Base-by-base conservation (phyloP, 2,329 filamentous ascomycete species). In the Graphium sp. region DNA sequence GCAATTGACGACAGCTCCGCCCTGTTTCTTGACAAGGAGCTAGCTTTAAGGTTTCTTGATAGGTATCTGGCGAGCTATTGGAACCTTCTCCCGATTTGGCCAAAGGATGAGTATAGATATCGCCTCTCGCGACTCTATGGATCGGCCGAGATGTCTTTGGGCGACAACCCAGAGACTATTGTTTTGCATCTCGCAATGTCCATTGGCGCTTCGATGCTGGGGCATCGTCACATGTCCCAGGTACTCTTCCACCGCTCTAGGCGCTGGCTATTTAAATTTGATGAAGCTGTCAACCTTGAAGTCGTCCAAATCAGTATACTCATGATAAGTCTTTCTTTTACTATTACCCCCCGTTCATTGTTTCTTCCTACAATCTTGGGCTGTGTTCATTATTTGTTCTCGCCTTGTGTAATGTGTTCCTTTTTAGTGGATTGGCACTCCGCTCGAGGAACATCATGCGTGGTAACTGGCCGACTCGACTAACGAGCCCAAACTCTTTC, bases 211-310 rank as follows among this genome's bases (percentile, higher is more conserved):
- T 40, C 52, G 1, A 53, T 52, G 19, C 48, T 49, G 0, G 47
- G 54, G 3, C 46, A 56, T 29, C 47, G 48, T 29, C 39, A 45
- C 2, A 53, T 53, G 35, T 53, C 50, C 0, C 51, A 58, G 17
- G 44, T 56, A 14, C 32, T 59, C 16, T 55, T 53, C 14, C 49
- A 57, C 17, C 53, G 50, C n/a, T 53, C 53, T 4, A 58, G 55
- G 35, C 44, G 47, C 17, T 49, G 49, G 0, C 39, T 45, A 9
- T 38, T 38, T 5, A 41, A 45, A 5, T 42, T 53, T 26, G 55
- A 59, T 25, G 55, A 59, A 16, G 48, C 56, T 11, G 55, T 59
- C 3, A 59, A 59, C 24, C 36, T 56, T 10, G 52, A 58, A 29
- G 49, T 49, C 2, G 44, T 59, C 4, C 56, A 59, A 32, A 44